phyloP scores from a whole-genome alignment of 2,329 filamentous ascomycete species.

The Neophaeococcomyces mojaviensis region DNA sequence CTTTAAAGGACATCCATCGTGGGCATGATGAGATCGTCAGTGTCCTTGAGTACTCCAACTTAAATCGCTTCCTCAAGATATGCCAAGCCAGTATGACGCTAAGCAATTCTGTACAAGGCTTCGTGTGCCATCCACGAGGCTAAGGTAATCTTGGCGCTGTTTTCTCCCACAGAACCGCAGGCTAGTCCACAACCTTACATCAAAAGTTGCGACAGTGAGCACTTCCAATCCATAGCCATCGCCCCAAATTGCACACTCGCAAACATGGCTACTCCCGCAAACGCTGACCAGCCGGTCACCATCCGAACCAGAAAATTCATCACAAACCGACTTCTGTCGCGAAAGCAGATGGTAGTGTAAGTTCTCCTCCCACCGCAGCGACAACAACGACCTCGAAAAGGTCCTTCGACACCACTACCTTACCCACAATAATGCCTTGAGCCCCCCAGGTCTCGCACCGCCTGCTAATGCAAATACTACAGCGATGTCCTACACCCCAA shows the following conservation, averaged over 20 bases:
- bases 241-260: conserved; percentile 28
- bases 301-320: conserved; percentile 99
- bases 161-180: conserved; percentile 9
- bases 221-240: conserved; percentile 1
- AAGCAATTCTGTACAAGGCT: too few relatives aligned
- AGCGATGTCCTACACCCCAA: conserved; percentile 99
- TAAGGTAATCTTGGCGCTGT: conserved; percentile 6
- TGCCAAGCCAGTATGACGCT: too few relatives aligned
- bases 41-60: too few relatives aligned
- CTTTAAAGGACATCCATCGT: too few relatives aligned
- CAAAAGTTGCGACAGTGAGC: conserved; percentile 4
- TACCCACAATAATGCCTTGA: neutral
- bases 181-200: conserved; percentile 4
- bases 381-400: neutral
- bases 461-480: conserved; percentile 19
- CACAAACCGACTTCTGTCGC: conserved; percentile 96
- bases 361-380: conserved; percentile 35
- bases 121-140: conserved; percentile 15
- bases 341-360: conserved; percentile 99
- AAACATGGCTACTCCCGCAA: conserved; percentile 62
- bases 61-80: too few relatives aligned
- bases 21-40: too few relatives aligned
- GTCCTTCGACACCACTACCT: neutral
- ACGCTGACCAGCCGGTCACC: conserved; percentile 59
- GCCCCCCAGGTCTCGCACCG: neutral